phyloP scores from a whole-genome alignment of 129 eudicot species.

The Chrysanthemum lavandulifolium region DNA sequence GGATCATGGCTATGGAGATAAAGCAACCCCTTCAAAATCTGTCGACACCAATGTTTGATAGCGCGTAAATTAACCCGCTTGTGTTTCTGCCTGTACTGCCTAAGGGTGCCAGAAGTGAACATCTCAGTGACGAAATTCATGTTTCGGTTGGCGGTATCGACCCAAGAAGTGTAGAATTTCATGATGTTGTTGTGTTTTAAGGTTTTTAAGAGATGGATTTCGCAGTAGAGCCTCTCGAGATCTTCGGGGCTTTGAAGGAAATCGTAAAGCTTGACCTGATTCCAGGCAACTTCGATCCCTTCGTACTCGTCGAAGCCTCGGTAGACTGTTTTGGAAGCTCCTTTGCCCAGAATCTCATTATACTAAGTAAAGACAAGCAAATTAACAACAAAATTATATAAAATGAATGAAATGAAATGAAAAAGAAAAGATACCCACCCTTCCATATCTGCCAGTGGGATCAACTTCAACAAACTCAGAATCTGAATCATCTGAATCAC shows the following conservation, averaged over 20 bases:
- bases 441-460: conserved; percentile 96
- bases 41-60: conserved; percentile 90
- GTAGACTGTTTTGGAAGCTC: conserved; percentile 93
- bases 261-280: conserved; percentile 85
- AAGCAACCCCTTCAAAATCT: conserved; percentile 73
- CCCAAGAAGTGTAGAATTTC: conserved; percentile 97
- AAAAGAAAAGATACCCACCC: conserved; percentile 42
- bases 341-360: conserved; percentile 87
- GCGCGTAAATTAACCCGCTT: conserved; percentile 78
- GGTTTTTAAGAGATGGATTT: conserved; percentile 87
- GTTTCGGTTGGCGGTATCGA: conserved; percentile 74
- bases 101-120: conserved; percentile 97
- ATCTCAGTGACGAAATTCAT: conserved; percentile 93
- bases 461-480: conserved; percentile 85
- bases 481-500: conserved; percentile 40
- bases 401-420: not conserved
- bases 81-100: conserved; percentile 95
- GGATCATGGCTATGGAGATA: conserved; percentile 91
- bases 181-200: conserved; percentile 85
- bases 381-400: not conserved
- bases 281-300: conserved; percentile 98
- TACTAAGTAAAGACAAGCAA: conserved; percentile 49
- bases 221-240: conserved; percentile 83
- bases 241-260: conserved; percentile 84
- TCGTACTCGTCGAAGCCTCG: conserved; percentile 95